Evolutionary conservation across 495 filamentous ascomycete genomes (phyloP).

Genomic region (Aspergillus avenaceus): DNA sequence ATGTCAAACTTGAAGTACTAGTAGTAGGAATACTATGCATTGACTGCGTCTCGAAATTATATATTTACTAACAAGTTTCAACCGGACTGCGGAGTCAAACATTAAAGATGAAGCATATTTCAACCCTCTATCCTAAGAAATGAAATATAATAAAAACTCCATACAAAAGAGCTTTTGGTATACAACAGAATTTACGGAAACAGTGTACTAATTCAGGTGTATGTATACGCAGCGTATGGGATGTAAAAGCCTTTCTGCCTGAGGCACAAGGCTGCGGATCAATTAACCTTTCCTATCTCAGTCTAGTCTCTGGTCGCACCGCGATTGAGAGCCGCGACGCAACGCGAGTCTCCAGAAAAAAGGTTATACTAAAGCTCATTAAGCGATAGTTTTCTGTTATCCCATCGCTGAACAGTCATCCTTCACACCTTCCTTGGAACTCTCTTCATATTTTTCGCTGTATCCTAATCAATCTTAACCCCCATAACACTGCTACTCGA

Average conservation of each 20-base stretch:
- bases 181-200: too few relatives aligned
- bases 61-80: too few relatives aligned
- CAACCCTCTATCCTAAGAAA: too few relatives aligned
- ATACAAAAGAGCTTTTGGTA: neutral
- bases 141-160: too few relatives aligned
- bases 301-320: neutral
- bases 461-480: neutral
- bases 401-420: neutral
- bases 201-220: too few relatives aligned
- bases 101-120: too few relatives aligned
- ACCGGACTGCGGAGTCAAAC: too few relatives aligned
- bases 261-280: neutral
- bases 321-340: conserved; percentile 10
- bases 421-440: neutral
- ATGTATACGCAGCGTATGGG: too few relatives aligned
- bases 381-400: neutral
- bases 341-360: conserved; percentile 30
- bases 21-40: too few relatives aligned
- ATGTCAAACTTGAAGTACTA: too few relatives aligned
- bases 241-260: neutral
- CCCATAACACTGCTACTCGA: neutral
- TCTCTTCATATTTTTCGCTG: neutral
- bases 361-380: neutral
- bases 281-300: neutral
- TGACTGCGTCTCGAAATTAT: too few relatives aligned